Evolutionary conservation across 2,329 filamentous ascomycete genomes (phyloP).

Genomic region (Neophaeococcomyces mojaviensis): DNA sequence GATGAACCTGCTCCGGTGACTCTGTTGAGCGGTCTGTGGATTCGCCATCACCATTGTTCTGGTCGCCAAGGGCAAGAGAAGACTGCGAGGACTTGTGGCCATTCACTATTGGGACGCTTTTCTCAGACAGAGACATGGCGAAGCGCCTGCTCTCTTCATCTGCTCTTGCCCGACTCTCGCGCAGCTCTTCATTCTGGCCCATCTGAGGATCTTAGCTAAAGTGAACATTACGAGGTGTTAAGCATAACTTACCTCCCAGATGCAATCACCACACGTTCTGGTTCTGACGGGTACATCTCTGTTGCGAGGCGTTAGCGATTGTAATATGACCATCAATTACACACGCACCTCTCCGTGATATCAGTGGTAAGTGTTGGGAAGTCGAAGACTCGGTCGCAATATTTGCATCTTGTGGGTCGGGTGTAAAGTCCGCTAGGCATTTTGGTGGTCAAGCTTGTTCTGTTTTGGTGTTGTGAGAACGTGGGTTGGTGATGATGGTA

Average conservation of each 20-base stretch:
- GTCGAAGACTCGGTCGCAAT: conserved; percentile 5
- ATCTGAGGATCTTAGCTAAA: neutral
- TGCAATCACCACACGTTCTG: conserved; percentile 2
- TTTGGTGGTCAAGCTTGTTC: neutral
- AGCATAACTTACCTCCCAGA: conserved; percentile 1
- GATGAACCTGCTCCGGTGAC: conserved; percentile 1
- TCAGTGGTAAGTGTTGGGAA: conserved; percentile 4
- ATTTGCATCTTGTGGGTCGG: conserved; percentile 2
- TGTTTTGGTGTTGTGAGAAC: neutral
- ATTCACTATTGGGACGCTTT: neutral
- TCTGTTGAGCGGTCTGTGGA: neutral
- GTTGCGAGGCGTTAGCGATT: neutral
- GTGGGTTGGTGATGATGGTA: too few relatives aligned
- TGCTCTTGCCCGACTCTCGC: neutral
- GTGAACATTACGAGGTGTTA: neutral
- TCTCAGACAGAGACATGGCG: neutral
- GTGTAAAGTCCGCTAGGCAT: neutral
- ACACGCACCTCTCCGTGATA: conserved; percentile 2
- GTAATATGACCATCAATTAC: neutral
- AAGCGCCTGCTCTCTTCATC: neutral
- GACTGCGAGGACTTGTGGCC: too few relatives aligned
- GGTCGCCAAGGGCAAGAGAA: neutral
- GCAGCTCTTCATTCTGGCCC: conserved; percentile 5
- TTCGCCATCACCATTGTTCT: neutral
- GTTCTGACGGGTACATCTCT: conserved; percentile 3